phyloP scores from a whole-genome alignment of 2,329 filamentous ascomycete genomes.

The Emydomyces testavorans region DNA sequence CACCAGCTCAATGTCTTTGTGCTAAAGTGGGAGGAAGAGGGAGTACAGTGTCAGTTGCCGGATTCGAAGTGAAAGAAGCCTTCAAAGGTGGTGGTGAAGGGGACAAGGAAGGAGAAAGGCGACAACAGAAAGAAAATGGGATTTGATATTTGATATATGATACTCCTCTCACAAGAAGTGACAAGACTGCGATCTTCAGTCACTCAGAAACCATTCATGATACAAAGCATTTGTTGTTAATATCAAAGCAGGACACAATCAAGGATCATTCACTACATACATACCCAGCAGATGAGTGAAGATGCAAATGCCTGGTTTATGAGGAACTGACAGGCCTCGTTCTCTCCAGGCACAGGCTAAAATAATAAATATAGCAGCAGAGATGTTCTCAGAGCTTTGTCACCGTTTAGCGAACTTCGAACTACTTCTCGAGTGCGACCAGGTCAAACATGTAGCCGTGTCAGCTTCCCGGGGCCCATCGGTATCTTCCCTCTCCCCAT shows the following conservation, averaged over 20 bases:
- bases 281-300: too few species aligned
- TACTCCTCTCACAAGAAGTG: neutral
- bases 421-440: neutral
- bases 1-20: neutral
- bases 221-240: neutral
- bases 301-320: too few species aligned
- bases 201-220: neutral
- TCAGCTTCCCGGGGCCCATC: neutral
- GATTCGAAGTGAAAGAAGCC: neutral
- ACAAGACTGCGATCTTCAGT: neutral
- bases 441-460: neutral
- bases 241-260: neutral
- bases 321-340: too few species aligned
- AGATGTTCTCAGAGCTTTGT: too few species aligned
- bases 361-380: too few species aligned
- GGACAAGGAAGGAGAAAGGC: neutral
- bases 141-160: neutral
- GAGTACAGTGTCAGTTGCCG: neutral
- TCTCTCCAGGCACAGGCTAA: too few species aligned
- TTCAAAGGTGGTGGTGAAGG: neutral
- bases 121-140: neutral
- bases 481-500: neutral
- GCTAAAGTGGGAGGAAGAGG: constrained; percentile 1
- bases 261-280: too few species aligned
- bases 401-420: too few species aligned